Conservation (phyloP, 768 basidiomycete species). For the Panus rudis region DNA sequence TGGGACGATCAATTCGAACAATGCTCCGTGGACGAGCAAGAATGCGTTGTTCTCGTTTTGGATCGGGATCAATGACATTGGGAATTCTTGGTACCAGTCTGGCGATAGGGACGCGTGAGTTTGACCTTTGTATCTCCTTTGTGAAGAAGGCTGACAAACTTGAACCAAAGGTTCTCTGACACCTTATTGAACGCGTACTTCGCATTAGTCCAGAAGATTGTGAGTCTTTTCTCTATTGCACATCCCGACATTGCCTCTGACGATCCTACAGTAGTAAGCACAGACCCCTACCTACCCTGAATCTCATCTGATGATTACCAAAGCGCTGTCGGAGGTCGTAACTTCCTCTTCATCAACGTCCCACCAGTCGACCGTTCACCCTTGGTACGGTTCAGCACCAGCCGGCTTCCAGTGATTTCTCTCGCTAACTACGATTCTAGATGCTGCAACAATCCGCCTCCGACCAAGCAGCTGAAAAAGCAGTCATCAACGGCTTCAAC, state of each 20-base stretch:
- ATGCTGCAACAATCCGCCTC: conserved; percentile 39
- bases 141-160: not conserved
- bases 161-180: conserved; percentile 38
- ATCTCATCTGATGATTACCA: conserved; percentile 23
- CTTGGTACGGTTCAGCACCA: conserved; percentile 36
- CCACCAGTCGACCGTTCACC: conserved; percentile 54
- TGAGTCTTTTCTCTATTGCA: conserved; percentile 18
- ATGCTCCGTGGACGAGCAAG: conserved; percentile 46
- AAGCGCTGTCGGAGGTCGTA: conserved; percentile 48
- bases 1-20: conserved; percentile 44
- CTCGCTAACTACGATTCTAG: conserved; percentile 21
- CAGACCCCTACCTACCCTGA: not conserved
- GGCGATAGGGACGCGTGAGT: conserved; percentile 46
- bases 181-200: conserved; percentile 44
- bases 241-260: not conserved
- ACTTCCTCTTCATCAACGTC: conserved; percentile 58
- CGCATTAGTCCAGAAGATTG: conserved; percentile 40
- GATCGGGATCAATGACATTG: conserved; percentile 70
- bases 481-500: conserved; percentile 48
- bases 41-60: conserved; percentile 61
- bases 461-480: conserved; percentile 34
- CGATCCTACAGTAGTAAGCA: conserved; percentile 2
- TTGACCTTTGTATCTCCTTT: not conserved
- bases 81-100: conserved; percentile 40
- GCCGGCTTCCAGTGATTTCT: not conserved